These are phyloP conservation scores for Mycena capillaripes DNA, from an alignment of 768 basidiomycete genomes.

Conservation along the genomic window DNA sequence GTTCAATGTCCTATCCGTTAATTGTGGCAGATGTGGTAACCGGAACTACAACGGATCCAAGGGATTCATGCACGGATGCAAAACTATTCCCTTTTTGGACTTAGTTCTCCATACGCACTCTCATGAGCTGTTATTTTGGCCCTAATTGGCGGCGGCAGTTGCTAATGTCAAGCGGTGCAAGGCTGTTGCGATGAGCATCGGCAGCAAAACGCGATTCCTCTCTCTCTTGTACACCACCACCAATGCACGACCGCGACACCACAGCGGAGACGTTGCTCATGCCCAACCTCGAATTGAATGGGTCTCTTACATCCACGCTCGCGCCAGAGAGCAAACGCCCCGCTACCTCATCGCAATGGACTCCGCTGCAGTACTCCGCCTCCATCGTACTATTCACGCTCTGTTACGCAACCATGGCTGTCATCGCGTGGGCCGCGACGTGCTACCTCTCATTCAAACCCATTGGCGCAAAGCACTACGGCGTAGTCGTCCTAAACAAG, in stretches of 20 bases:
- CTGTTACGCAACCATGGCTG: background rate
- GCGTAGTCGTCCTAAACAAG: constrained; percentile 13
- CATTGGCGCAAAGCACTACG: constrained; percentile 28
- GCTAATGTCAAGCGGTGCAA: background rate
- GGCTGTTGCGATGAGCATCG: background rate
- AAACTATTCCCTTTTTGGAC: too few species aligned
- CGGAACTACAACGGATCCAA: too few species aligned
- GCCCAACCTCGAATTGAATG: constrained; percentile 1
- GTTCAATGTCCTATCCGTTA: too few species aligned
- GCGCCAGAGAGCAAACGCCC: constrained; percentile 8
- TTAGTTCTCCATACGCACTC: too few species aligned
- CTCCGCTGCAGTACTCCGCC: constrained; percentile 16
- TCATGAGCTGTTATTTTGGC: too few species aligned
- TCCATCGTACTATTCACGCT: background rate
- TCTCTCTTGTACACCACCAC: background rate
- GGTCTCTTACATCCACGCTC: constrained; percentile 7
- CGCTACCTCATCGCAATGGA: constrained; percentile 13
- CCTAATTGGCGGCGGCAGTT: too few species aligned
- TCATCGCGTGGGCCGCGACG: constrained; percentile 21
- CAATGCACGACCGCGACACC: background rate
- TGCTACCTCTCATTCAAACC: constrained; percentile 25
- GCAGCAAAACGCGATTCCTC: background rate
- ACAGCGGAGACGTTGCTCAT: background rate
- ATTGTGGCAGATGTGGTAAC: too few species aligned
- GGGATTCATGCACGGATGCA: too few species aligned